Evolutionary conservation across 768 basidiomycete genomes (phyloP), one percentile per base, ranked within the genome.

Genomic region (Lactarius evosmus): DNA sequence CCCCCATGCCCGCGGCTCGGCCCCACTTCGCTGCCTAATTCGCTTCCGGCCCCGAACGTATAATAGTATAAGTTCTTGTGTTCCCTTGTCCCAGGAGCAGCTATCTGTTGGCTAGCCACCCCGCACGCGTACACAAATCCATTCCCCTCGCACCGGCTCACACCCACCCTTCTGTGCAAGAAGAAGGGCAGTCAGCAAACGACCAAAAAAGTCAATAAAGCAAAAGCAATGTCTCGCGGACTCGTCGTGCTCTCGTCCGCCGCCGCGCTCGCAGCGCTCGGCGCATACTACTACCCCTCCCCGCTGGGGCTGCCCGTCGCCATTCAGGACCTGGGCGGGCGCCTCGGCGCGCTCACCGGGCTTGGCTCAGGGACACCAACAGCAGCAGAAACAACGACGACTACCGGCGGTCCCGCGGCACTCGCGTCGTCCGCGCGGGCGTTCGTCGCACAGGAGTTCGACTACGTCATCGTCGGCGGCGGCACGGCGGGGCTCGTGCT

Each of bases 401-500:
- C 30, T 14, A 19, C 29, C 1, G 33, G 27, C 17, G 57, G 51
- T 16, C 63, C 52, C 2, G 25, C 51, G 32, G 58, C 66, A 7
- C 54, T 67, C 25, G 58, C 58, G 16, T 36, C 49, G 12, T 67
- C 63, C 12, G 58, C 66, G 27, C 7, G 12, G 27, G 59, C 36
- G 16, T 67, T 67, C n/a, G 52, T 34, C 19, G 27, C 41, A 33
- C 66, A 67, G 59, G 58, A 60, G 14, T 67, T 56, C 30, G 66
- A 67, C 51, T 65, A 67, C 7, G 49, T 67, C 41, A 19, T 67
- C 22, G 56, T 67, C 27, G 66, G 66, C 19, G 66, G 66, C 2
- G 66, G 66, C 16, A 72, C 72, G 1, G 71, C 75, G 11, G 75
- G 74, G 12, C 68, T 76, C 36, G 73, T 71, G 9, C 61, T 75